Evolutionary conservation across 495 filamentous ascomycete species (phyloP), one percentile per base, ranked within the genome.

Genomic region (Aspergillus conjunctus): DNA sequence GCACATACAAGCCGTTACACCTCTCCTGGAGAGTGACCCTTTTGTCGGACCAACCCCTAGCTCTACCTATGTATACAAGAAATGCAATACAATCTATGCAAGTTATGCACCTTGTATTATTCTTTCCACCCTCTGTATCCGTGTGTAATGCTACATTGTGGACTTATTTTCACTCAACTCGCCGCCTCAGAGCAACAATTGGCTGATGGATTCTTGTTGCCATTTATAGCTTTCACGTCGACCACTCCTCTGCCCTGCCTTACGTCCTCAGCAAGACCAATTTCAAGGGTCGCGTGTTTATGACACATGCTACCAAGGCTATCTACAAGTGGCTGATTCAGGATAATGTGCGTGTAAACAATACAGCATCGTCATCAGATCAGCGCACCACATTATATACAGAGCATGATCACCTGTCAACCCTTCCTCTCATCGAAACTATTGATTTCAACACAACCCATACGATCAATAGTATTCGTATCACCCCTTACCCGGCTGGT

Each of bases 291-390:
- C 86, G 93, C 30, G 92, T 97, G 58, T 97, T 97, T 78, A 98
- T 97, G 93, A 98, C 94, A 26, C 94, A 98, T 77, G 90, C 94
- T 6, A 98, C 94, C 22, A 97, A 97, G 75, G 94, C 94, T 60
- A 98, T 98, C 74, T 98, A 98, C 82, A 98, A 97, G 80, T 97
- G 93, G 92, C 82, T 98, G 34, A 96, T 98, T 54, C 92, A 96
- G 72, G 94, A 98, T 76, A 92, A 90, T 69, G 89, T 98, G 30
- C 87, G 94, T 60, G 92, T 98, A 34, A 84, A 80, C 67, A 88
- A 91, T 71, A 91, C 89, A 0, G 88, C 90, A 0, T 84, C 82
- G 15, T 85, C 83, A 15, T 88, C 90, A 1, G 88, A 91, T 61
- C 84, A 88, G 59, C 85, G 85, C 10, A 85, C 90, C 0, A 87